Base-by-base conservation (phyloP, 1,284 basidiomycete species). In the Rhodotorula sp. region DNA sequence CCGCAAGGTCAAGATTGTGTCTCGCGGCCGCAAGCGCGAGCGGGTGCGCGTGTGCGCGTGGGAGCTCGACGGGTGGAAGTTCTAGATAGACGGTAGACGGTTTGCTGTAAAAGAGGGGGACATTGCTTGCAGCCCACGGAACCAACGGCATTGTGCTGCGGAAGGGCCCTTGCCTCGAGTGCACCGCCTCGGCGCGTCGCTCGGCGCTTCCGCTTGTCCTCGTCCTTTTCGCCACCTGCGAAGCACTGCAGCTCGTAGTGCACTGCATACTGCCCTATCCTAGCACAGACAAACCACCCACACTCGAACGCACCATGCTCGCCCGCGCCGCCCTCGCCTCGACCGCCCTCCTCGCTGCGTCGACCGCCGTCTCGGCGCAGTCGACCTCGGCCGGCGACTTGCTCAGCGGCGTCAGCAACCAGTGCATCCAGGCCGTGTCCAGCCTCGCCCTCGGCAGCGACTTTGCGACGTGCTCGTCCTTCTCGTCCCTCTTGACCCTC, bases 1-100 rank as follows among this genome's bases (percentile, higher is more conserved):
- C 14, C 55, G 56, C 25, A 76, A 72, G 63, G 54, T 78, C 56
- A 76, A 74, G 58, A 60, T 78, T 49, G 74, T 77, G 4, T 65
- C 65, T 25, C 46, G 71, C 25, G 72, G 75, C 41, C 41, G 65
- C 27, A 75, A 78, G 65, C 48, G 67, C 21, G 60, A 65, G 23
- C 56, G 64, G 44, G 49, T 77, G 21, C 45, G 44, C 44, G 56
- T 78, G 14, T 78, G 77, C 46, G 61, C 61, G 9, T 77, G 74
- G 63, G 68, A 75, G 17, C 41, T 78, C 4, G 77, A 77, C 52
- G 77, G 73, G 13, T 77, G 75, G 75, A 68, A 61, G 44, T 46
- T 74, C 4, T 77, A 71, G 60, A 42, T 21, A 12, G 52, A 0
- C 3, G 19, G 7, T 13, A n/a, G 49, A 25, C 12, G 27, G 7